Evolutionary conservation across 768 basidiomycete genomes (phyloP).

Genomic region (Suillus hirtellus): DNA sequence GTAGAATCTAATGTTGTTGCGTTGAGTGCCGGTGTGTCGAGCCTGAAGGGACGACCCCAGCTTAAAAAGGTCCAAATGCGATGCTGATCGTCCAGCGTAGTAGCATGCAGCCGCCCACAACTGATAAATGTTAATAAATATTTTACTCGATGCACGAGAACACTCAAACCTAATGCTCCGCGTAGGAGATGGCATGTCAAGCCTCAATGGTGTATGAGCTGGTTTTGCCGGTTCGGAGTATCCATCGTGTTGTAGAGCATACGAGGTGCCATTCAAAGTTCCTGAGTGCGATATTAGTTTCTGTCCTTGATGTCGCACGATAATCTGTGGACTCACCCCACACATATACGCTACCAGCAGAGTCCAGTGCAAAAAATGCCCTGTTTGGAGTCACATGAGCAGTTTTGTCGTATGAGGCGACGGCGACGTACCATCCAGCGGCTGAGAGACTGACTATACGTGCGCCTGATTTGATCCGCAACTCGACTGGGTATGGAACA

Average conservation of each 20-base stretch:
- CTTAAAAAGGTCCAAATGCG: constrained; percentile 74
- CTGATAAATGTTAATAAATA: constrained; percentile 36
- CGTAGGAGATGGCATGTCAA: constrained; percentile 58
- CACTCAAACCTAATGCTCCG: constrained; percentile 61
- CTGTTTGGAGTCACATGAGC: constrained; percentile 36
- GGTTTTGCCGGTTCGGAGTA: constrained; percentile 54
- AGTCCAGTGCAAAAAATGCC: constrained; percentile 87
- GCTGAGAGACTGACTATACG: constrained; percentile 74
- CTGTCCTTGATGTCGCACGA: constrained; percentile 7
- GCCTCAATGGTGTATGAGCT: constrained; percentile 54
- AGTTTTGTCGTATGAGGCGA: constrained; percentile 7
- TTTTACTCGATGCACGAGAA: constrained; percentile 2
- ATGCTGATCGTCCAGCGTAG: constrained; percentile 57
- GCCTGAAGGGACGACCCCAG: constrained; percentile 78
- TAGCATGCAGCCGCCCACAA: constrained; percentile 75
- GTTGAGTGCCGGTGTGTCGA: constrained; percentile 42
- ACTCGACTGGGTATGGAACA: constrained; percentile 64
- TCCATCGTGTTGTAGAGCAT: constrained; percentile 48
- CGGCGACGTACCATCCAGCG: constrained; percentile 70
- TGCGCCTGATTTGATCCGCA: constrained; percentile 53
- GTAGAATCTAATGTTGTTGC: constrained; percentile 45
- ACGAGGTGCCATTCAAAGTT: constrained; percentile 50
- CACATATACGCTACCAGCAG: constrained; percentile 68
- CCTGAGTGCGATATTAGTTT: constrained; percentile 43
- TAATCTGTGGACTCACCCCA: constrained; percentile 59